Conservation (phyloP, 768 basidiomycete species). For the Boletellus emodensis region DNA sequence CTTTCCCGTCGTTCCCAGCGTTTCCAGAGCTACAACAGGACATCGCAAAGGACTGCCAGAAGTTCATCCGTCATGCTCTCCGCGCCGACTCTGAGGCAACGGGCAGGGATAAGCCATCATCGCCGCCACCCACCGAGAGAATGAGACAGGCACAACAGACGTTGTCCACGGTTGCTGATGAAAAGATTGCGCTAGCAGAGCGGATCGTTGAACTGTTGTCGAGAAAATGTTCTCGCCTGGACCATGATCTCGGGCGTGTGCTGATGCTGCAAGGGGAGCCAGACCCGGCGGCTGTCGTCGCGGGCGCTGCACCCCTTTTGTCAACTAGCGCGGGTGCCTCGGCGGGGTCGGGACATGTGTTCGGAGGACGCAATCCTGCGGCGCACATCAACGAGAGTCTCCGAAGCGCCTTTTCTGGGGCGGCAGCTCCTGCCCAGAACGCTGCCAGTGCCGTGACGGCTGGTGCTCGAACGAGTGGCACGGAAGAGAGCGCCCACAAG, state of each 20-base stretch:
- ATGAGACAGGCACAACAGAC: slow-evolving; percentile 27
- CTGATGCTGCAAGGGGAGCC: slow-evolving; percentile 43
- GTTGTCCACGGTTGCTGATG: slow-evolving; percentile 34
- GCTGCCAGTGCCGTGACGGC: not conserved
- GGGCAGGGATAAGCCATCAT: slow-evolving; percentile 33
- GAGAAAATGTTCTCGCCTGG: slow-evolving; percentile 44
- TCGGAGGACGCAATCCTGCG: slow-evolving; percentile 36
- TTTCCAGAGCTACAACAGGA: slow-evolving; percentile 40
- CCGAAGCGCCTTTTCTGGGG: slow-evolving; percentile 33
- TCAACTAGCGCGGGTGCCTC: slow-evolving; percentile 9
- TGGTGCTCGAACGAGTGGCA: slow-evolving; percentile 14
- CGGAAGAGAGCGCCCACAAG: slow-evolving; percentile 29
- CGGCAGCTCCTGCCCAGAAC: slow-evolving; percentile 21
- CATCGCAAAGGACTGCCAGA: slow-evolving; percentile 41
- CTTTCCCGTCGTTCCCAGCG: not conserved
- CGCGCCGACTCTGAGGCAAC: slow-evolving; percentile 26
- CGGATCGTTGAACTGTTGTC: slow-evolving; percentile 43
- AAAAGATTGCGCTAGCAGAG: slow-evolving; percentile 42
- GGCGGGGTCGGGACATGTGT: slow-evolving; percentile 25
- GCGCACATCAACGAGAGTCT: slow-evolving; percentile 39
- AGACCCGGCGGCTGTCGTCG: slow-evolving; percentile 32
- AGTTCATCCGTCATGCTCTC: slow-evolving; percentile 41
- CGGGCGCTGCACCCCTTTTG: slow-evolving; percentile 25
- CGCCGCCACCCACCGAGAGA: slow-evolving; percentile 27
- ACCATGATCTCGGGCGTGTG: slow-evolving; percentile 43